Base-by-base conservation (phyloP, 306 rosid genomes). In the Acacia confusa region DNA sequence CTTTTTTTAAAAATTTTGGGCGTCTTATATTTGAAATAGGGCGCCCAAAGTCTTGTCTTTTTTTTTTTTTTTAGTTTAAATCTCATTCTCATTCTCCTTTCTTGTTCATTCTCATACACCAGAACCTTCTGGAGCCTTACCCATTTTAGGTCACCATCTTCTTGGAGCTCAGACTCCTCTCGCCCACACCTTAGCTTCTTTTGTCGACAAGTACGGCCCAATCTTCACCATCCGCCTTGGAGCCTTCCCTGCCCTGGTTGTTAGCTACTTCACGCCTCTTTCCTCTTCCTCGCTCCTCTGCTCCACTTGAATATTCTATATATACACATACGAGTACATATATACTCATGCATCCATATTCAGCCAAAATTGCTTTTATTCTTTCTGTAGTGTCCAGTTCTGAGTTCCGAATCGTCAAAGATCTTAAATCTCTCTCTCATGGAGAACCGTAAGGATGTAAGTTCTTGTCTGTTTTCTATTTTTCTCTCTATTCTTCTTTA, bases 381-480 rank as follows among this genome's bases (percentile, higher is more conserved):
- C 48, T 38, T 3, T 25, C 36, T 25, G 30, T 15, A 22, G 27
- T 67, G 64, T 4, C 41, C 14, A 9, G 24, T n/a, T 3, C 66
- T 41, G 52, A 45, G 10, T 38, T 80, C 73, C 72, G 28, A 73
- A 57, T 73, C 63, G 63, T 67, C 40, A 7, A 77, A 84, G 77
- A 81, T 78, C 88, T 87, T 72, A 72, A 70, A 73, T 78, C 72
- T 11, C 74, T 41, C 71, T 82, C 66, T 70, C 78, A 94, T 94
- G 98, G 97, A 94, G 71, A 94, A 94, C 85, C 93, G 89, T 40
- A 94, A 94, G 87, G 97, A 94, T 94, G 98, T 93, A 80, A 45
- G 2, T 82, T 72, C 74, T 32, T 55, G 11, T 55, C n/a, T 80
- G 28, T 75, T 19, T 81, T 57, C 69, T 81, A 4, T 44, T 74